Base-by-base conservation (phyloP, 73 alveolate genomes). In the Uronychia binucleata region DNA sequence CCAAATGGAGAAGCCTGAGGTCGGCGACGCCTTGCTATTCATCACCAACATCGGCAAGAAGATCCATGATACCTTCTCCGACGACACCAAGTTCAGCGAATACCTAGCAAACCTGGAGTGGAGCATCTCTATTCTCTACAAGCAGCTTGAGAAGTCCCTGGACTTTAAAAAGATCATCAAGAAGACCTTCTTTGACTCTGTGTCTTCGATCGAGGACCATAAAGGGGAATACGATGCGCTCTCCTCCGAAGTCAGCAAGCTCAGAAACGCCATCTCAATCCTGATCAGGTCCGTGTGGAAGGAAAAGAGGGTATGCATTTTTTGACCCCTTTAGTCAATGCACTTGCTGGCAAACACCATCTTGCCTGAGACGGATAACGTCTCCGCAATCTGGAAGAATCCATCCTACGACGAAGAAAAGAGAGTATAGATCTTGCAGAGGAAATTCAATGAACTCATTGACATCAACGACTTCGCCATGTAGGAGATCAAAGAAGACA, bases 131-230 rank as follows among this genome's bases (percentile, higher is more conserved):
- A 67, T 31, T 67, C 30, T 67, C 32, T 67, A 67, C 28, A 67
- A 67, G 78, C 32, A 67, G 30, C 78, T 67, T 13, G 78, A 67
- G 78, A 67, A 67, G 28, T 31, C 78, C 19, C 30, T 67, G n/a
- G n/a, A n/a, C n/a, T n/a, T n/a, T n/a, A n/a, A n/a, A n/a, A n/a
- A n/a, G n/a, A n/a, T n/a, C n/a, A n/a, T n/a, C n/a, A n/a, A n/a
- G n/a, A n/a, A n/a, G n/a, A n/a, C n/a, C n/a, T n/a, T n/a, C n/a
- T n/a, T n/a, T n/a, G n/a, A n/a, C n/a, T n/a, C n/a, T n/a, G n/a
- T n/a, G n/a, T n/a, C n/a, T n/a, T n/a, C n/a, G n/a, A n/a, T n/a
- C n/a, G n/a, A n/a, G n/a, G n/a, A n/a, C n/a, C n/a, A n/a, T n/a
- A n/a, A n/a, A n/a, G n/a, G n/a, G n/a, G n/a, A n/a, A n/a, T n/a